phyloP scores from a whole-genome alignment of 2,329 filamentous ascomycete genomes.

The Stylonectria norvegica region DNA sequence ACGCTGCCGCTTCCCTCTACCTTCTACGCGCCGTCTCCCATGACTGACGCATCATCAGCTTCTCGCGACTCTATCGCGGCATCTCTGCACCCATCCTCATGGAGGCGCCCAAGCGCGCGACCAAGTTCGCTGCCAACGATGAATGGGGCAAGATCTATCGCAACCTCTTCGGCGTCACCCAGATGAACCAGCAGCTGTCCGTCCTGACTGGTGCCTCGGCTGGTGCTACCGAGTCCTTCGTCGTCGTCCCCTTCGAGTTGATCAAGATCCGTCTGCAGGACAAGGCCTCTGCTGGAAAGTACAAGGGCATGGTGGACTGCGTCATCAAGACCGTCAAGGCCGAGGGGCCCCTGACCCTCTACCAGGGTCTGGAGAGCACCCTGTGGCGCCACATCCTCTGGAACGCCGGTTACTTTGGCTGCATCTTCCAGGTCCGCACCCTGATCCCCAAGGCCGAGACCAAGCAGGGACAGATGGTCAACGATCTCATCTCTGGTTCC shows the following conservation, averaged over 20 bases:
- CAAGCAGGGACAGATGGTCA: slow-evolving; percentile 77
- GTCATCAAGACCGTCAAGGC: slow-evolving; percentile 76
- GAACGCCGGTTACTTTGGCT: slow-evolving; percentile 97
- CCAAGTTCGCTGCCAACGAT: slow-evolving; percentile 98
- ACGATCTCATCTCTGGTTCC: slow-evolving; percentile 82
- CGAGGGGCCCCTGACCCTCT: slow-evolving; percentile 84
- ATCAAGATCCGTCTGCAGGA: slow-evolving; percentile 99
- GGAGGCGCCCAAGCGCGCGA: slow-evolving; percentile 91
- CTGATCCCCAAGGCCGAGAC: slow-evolving; percentile 77
- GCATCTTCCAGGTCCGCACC: slow-evolving; percentile 92
- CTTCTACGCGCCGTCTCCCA: too few species aligned
- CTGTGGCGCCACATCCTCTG: slow-evolving; percentile 88
- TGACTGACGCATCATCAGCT: slow-evolving; percentile 44
- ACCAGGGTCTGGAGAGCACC: slow-evolving; percentile 95
- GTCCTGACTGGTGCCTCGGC: slow-evolving; percentile 91
- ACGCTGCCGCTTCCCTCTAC: slow-evolving; percentile 31
- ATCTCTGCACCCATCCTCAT: slow-evolving; percentile 95
- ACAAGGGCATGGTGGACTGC: slow-evolving; percentile 77
- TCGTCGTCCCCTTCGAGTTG: slow-evolving; percentile 96
- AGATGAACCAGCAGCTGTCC: slow-evolving; percentile 90
- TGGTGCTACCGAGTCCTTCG: slow-evolving; percentile 92
- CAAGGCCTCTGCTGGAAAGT: slow-evolving; percentile 85
- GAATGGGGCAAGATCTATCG: slow-evolving; percentile 96
- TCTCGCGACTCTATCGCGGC: slow-evolving; percentile 89
- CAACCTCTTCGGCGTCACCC: slow-evolving; percentile 73